Evolutionary conservation across 129 eudicot genomes (phyloP).

Genomic region (Artemisia tridentata): DNA sequence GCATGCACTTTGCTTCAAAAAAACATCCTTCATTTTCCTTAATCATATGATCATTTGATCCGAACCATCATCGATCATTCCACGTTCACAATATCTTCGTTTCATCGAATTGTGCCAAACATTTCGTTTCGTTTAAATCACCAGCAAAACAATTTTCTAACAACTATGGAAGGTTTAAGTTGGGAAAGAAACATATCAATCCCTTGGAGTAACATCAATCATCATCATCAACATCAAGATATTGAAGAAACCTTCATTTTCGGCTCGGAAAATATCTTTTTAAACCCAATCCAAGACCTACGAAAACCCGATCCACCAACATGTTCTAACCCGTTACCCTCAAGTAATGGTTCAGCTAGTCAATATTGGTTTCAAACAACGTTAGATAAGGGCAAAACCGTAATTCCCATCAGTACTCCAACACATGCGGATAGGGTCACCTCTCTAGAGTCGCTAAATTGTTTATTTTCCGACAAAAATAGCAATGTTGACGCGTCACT

Average conservation of each 20-base stretch:
- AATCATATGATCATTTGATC: conserved; percentile 5
- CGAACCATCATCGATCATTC: neutral
- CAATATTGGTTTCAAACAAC: conserved; percentile 27
- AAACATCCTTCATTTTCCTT: neutral
- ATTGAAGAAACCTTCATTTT: conserved; percentile 36
- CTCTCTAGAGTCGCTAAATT: conserved; percentile 57
- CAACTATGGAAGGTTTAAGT: conserved; percentile 47
- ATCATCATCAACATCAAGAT: conserved; percentile 33
- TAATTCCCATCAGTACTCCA: conserved; percentile 10
- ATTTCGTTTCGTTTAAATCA: too few species aligned
- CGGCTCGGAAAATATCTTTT: conserved; percentile 29
- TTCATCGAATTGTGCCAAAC: too few species aligned
- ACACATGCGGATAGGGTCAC: neutral
- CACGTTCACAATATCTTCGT: neutral
- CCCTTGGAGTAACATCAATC: conserved; percentile 39
- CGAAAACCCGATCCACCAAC: conserved; percentile 7
- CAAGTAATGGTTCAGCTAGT: conserved; percentile 14
- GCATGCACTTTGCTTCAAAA: neutral
- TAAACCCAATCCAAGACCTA: conserved; percentile 35
- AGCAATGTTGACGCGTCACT: conserved; percentile 45
- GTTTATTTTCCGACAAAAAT: conserved; percentile 51
- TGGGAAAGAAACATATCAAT: conserved; percentile 44
- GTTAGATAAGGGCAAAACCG: conserved; percentile 11
- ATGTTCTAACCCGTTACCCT: conserved; percentile 11
- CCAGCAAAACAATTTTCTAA: neutral